Percentiles rank a stretch among this genome's conserved stretches.
Evolutionary conservation across 768 basidiomycete species (phyloP).

Genomic region (Tricholoma bakamatsutake): DNA sequence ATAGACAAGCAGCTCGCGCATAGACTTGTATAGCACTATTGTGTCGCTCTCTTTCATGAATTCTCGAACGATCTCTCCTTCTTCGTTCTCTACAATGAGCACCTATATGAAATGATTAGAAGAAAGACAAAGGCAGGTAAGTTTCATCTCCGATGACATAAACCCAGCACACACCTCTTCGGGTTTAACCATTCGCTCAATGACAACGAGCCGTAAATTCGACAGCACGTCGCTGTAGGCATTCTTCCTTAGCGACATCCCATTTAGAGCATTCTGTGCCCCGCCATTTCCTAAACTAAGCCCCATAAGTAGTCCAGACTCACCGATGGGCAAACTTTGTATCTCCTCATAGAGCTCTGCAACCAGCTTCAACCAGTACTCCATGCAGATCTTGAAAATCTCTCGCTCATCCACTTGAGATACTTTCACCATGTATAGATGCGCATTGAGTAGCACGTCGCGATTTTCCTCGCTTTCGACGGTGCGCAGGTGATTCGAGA

Average conservation of each 20-base stretch:
- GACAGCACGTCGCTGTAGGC: constrained; percentile 94
- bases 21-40: constrained; percentile 96
- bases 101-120: constrained; percentile 46
- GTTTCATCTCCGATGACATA: not conserved
- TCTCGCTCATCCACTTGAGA: constrained; percentile 98
- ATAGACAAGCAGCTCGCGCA: constrained; percentile 97
- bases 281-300: constrained; percentile 73
- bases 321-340: constrained; percentile 83
- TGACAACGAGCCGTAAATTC: constrained; percentile 90
- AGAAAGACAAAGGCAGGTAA: not conserved
- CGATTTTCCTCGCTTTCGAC: constrained; percentile 89
- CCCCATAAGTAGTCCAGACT: constrained; percentile 83
- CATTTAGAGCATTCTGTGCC: constrained; percentile 61
- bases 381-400: constrained; percentile 98
- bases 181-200: constrained; percentile 99
- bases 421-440: constrained; percentile 97
- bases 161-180: constrained; percentile 68
- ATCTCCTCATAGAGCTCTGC: constrained; percentile 97
- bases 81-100: constrained; percentile 97
- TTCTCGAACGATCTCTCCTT: constrained; percentile 98
- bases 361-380: constrained; percentile 96
- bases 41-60: constrained; percentile 99
- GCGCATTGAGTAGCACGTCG: constrained; percentile 92
- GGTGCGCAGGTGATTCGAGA: constrained; percentile 87
- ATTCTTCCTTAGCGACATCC: constrained; percentile 82